phyloP scores from a whole-genome alignment of 2,329 filamentous ascomycete species.

The Stylonectria norvegica region DNA sequence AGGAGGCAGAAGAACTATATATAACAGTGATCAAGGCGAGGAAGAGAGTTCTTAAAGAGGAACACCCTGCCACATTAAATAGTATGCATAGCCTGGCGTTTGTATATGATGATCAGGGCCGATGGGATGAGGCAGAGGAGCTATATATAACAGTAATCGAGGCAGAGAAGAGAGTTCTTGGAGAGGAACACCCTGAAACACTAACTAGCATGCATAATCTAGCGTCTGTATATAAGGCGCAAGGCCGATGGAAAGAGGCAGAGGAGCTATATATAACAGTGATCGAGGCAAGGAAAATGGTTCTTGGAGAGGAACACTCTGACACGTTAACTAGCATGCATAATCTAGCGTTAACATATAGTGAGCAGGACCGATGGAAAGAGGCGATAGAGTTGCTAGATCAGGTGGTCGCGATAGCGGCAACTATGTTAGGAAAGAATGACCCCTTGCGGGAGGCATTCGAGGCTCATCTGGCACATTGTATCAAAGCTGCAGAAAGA shows the following conservation, averaged over 20 bases:
- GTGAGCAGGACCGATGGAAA: neutral
- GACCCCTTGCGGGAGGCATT: too few species aligned
- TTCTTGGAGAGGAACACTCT: neutral
- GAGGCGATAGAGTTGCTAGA: neutral
- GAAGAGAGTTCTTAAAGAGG: neutral
- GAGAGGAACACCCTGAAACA: neutral
- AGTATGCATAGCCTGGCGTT: neutral
- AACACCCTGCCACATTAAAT: neutral
- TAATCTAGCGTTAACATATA: neutral
- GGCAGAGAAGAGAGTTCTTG: neutral
- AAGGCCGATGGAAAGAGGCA: constrained; percentile 1
- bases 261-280: neutral
- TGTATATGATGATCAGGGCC: neutral
- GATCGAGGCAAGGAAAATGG: neutral
- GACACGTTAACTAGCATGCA: neutral
- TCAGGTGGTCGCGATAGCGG: too few species aligned
- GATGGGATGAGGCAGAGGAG: neutral
- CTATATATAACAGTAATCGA: neutral
- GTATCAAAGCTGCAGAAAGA: too few species aligned
- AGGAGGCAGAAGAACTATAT: too few species aligned
- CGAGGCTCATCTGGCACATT: too few species aligned
- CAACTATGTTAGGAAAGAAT: too few species aligned
- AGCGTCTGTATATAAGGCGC: neutral
- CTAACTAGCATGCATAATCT: constrained; percentile 1
- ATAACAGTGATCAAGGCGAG: too few species aligned